These are phyloP conservation scores for Arthrobotrys sinensis DNA, from an alignment of 2,329 filamentous ascomycete species.

Conservation along the genomic window DNA sequence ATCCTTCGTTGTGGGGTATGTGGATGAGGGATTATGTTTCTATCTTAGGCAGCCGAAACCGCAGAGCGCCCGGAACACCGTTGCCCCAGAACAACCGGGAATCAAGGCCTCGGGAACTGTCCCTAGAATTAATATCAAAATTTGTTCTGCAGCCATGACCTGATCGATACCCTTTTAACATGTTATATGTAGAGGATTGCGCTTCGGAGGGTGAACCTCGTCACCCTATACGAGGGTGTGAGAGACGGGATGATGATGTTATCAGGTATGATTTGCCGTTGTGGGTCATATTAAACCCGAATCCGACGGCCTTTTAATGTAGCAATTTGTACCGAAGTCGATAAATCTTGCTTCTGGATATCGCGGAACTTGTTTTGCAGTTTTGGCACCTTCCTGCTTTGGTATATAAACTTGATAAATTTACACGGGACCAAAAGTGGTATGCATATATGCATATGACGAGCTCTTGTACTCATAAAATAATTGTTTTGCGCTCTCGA, in stretches of 20 bases:
- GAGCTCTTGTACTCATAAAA: too few species aligned
- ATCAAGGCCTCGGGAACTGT: too few species aligned
- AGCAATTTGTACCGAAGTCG: background rate
- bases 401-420: background rate
- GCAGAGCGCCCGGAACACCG: background rate
- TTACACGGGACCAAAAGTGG: background rate
- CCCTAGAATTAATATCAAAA: background rate
- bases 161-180: background rate
- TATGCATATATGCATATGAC: too few species aligned
- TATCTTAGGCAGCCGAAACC: conserved; percentile 12
- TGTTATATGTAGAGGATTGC: conserved; percentile 5
- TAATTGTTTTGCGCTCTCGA: too few species aligned
- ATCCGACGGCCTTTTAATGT: background rate
- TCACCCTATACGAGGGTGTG: background rate
- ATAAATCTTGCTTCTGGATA: background rate
- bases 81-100: background rate
- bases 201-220: conserved; percentile 18
- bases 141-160: background rate
- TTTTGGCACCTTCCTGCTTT: conserved; percentile 7
- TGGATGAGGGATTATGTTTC: conserved; percentile 16
- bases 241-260: background rate
- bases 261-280: background rate
- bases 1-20: conserved; percentile 19
- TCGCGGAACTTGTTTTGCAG: background rate
- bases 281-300: background rate